These are phyloP conservation scores for Dryadomyces quercus-mongolicae DNA, from an alignment of 2,329 filamentous ascomycete genomes.

Conservation along the genomic window DNA sequence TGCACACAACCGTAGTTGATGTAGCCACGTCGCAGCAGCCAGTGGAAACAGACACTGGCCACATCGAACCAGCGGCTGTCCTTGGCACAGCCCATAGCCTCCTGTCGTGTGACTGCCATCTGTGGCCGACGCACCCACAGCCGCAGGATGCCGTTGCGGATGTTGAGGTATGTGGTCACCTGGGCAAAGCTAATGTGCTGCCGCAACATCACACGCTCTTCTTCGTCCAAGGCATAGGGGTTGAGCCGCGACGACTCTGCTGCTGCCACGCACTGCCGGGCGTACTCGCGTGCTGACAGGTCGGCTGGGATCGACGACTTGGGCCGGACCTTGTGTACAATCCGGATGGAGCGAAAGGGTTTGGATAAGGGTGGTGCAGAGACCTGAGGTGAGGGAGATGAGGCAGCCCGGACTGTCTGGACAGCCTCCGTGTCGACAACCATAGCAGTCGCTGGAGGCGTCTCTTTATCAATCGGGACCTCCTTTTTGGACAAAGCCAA, in stretches of 20 bases:
- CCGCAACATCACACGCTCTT: conserved; percentile 71
- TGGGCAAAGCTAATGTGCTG: conserved; percentile 76
- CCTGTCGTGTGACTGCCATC: conserved; percentile 66
- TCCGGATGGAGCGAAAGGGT: background rate
- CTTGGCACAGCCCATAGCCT: conserved; percentile 82
- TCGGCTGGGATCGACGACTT: conserved; percentile 75
- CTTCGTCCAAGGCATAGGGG: conserved; percentile 74
- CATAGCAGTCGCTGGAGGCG: too few species aligned
- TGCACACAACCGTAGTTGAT: conserved; percentile 94
- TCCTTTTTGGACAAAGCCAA: too few species aligned
- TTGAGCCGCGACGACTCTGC: conserved; percentile 83
- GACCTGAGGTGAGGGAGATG: background rate
- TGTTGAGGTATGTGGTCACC: conserved; percentile 91
- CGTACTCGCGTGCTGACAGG: conserved; percentile 64
- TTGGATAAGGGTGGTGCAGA: background rate
- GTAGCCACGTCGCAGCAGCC: conserved; percentile 81
- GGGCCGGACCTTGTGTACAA: conserved; percentile 45
- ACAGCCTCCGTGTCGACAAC: too few species aligned
- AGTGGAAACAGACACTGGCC: conserved; percentile 81
- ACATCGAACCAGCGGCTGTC: conserved; percentile 82
- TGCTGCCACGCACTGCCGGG: conserved; percentile 79
- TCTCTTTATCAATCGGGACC: too few species aligned
- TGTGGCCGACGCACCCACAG: conserved; percentile 83
- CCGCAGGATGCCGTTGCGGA: conserved; percentile 84
- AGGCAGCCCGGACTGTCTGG: background rate